Evolutionary conservation across 73 alveolate species (phyloP).

Genomic region (Paramecium tetraurelia): DNA sequence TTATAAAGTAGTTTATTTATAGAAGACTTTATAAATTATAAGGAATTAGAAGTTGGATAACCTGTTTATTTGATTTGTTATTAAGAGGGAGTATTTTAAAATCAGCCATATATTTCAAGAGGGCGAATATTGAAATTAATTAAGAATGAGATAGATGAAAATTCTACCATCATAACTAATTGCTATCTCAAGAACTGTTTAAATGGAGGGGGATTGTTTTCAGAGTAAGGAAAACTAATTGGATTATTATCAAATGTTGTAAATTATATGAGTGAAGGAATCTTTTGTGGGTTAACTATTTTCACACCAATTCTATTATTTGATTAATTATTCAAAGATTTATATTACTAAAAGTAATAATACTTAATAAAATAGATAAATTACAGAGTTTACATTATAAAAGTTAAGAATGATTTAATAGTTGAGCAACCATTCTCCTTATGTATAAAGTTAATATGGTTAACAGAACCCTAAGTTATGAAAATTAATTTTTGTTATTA

Average conservation of each 20-base stretch:
- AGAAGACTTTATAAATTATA: background rate
- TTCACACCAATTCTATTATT: background rate
- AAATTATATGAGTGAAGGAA: background rate
- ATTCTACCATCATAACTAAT: background rate
- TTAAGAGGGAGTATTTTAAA: background rate
- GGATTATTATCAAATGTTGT: background rate
- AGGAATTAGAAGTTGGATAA: background rate
- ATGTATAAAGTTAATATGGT: background rate
- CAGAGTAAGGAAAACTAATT: background rate
- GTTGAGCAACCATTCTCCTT: background rate
- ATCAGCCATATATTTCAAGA: background rate
- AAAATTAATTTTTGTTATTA: background rate
- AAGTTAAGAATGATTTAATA: background rate
- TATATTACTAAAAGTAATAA: background rate
- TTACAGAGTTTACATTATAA: background rate
- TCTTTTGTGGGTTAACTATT: background rate
- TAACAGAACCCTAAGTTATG: background rate
- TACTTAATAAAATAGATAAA: background rate
- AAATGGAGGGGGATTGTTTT: slow-evolving; percentile 24
- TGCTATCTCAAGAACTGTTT: background rate
- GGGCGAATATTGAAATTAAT: background rate
- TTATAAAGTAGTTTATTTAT: background rate
- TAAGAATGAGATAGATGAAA: background rate
- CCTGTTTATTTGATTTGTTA: background rate
- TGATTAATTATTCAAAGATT: background rate